These are phyloP conservation scores for Fraxinus platypoda DNA, from an alignment of 305 asterid species.

Conservation along the genomic window DNA sequence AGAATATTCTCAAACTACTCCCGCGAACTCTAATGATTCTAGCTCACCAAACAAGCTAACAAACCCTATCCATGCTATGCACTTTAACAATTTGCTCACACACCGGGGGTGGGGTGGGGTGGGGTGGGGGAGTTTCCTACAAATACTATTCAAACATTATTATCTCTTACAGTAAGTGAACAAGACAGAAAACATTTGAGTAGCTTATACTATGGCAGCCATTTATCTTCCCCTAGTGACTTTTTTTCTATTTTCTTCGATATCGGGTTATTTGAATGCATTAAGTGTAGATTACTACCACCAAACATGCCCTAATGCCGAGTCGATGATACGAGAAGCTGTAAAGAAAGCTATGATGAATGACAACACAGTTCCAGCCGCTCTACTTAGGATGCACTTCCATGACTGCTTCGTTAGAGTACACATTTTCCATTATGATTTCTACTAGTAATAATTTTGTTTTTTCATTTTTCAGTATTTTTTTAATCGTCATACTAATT, in stretches of 20 bases:
- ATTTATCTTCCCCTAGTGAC: slow-evolving; percentile 19
- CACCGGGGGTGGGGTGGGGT: background rate
- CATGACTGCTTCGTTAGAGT: slow-evolving; percentile 93
- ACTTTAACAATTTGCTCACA: background rate
- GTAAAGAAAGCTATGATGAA: slow-evolving; percentile 48
- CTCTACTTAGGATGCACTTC: slow-evolving; percentile 82
- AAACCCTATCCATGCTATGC: background rate
- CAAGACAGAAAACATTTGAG: background rate
- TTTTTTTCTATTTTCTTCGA: slow-evolving; percentile 19
- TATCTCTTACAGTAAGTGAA: background rate
- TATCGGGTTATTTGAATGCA: slow-evolving; percentile 31
- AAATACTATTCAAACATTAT: slow-evolving; percentile 14
- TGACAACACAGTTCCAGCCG: slow-evolving; percentile 73
- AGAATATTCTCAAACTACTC: slow-evolving; percentile 25
- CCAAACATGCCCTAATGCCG: slow-evolving; percentile 68
- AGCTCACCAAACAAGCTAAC: slow-evolving; percentile 39
- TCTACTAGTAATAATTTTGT: background rate
- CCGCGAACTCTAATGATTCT: slow-evolving; percentile 32
- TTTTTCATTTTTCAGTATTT: background rate
- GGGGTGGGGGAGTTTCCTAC: background rate
- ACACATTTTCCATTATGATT: background rate
- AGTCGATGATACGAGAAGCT: slow-evolving; percentile 34
- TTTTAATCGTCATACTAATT: background rate
- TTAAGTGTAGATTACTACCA: slow-evolving; percentile 55
- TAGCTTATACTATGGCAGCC: slow-evolving; percentile 31